phyloP scores from a whole-genome alignment of 306 rosid genomes.

The Hylodesmum podocarpum region DNA sequence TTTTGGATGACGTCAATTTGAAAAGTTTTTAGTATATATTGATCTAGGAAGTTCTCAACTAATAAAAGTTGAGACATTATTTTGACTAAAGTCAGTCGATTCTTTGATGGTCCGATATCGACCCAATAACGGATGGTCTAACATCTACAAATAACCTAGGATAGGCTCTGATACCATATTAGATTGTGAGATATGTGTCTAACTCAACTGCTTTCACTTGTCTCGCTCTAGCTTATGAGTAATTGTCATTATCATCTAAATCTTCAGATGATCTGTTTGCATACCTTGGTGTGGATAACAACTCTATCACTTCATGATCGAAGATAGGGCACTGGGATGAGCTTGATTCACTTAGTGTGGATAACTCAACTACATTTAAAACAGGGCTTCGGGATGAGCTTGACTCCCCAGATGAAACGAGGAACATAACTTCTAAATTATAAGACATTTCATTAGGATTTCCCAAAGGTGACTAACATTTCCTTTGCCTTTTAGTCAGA shows the following conservation, averaged over 20 bases:
- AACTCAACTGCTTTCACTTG: conserved; percentile 94
- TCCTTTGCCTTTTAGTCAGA: conserved; percentile 70
- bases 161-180: too few relatives aligned
- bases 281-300: conserved; percentile 46
- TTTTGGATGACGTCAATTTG: too few relatives aligned
- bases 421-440: conserved; percentile 47
- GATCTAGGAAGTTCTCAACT: too few relatives aligned
- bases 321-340: conserved; percentile 40
- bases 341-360: conserved; percentile 52
- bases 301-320: conserved; percentile 58
- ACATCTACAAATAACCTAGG: too few relatives aligned
- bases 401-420: conserved; percentile 54
- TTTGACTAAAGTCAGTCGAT: too few relatives aligned
- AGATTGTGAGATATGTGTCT: too few relatives aligned
- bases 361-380: conserved; percentile 50
- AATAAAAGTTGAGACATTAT: too few relatives aligned
- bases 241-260: conserved; percentile 38
- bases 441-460: conserved; percentile 35
- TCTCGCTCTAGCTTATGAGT: conserved; percentile 55
- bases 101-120: too few relatives aligned
- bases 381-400: conserved; percentile 43
- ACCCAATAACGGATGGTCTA: too few relatives aligned
- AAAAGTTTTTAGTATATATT: too few relatives aligned
- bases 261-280: conserved; percentile 31
- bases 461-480: conserved; percentile 49